A percentile compares a stretch with the other conserved stretches of the same genome.
Conservation (phyloP, 495 filamentous ascomycete genomes). For the Chaetomium fimeti region DNA sequence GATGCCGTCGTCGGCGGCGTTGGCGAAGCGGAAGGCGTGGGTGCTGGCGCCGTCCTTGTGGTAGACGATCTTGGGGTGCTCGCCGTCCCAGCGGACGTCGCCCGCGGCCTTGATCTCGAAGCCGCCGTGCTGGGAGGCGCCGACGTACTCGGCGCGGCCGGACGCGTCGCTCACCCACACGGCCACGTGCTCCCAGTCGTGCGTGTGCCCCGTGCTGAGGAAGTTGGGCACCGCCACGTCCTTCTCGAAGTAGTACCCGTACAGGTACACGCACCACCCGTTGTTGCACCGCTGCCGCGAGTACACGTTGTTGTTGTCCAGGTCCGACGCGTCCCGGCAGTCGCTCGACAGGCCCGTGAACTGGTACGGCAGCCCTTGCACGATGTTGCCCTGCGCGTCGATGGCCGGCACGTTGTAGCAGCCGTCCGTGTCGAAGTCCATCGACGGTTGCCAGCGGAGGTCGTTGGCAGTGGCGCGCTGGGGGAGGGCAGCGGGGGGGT, state of each 20-base stretch:
- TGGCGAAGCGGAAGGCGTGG: slow-evolving; percentile 46
- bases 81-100: slow-evolving; percentile 43
- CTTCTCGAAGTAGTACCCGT: slow-evolving; percentile 52
- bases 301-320: slow-evolving; percentile 49
- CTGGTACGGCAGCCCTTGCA: slow-evolving; percentile 38
- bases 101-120: slow-evolving; percentile 37
- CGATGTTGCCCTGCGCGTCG: slow-evolving; percentile 38
- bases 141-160: slow-evolving; percentile 37
- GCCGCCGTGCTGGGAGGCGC: slow-evolving; percentile 41
- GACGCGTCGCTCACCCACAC: slow-evolving; percentile 39
- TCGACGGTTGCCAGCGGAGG: slow-evolving; percentile 44
- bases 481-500: slow-evolving; percentile 39
- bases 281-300: slow-evolving; percentile 46
- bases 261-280: slow-evolving; percentile 47
- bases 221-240: slow-evolving; percentile 41
- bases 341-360: slow-evolving; percentile 33
- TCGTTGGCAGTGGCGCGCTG: slow-evolving; percentile 43
- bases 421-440: slow-evolving; percentile 50
- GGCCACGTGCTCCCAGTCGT: slow-evolving; percentile 52
- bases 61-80: slow-evolving; percentile 47
- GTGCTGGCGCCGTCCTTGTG: slow-evolving; percentile 46
- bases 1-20: slow-evolving; percentile 38
- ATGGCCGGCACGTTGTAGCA: slow-evolving; percentile 52
- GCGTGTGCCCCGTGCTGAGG: slow-evolving; percentile 38
- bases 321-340: slow-evolving; percentile 44